These are phyloP conservation scores for Xylaria hypoxylon DNA, from an alignment of 2,329 filamentous ascomycete genomes.

Conservation along the genomic window DNA sequence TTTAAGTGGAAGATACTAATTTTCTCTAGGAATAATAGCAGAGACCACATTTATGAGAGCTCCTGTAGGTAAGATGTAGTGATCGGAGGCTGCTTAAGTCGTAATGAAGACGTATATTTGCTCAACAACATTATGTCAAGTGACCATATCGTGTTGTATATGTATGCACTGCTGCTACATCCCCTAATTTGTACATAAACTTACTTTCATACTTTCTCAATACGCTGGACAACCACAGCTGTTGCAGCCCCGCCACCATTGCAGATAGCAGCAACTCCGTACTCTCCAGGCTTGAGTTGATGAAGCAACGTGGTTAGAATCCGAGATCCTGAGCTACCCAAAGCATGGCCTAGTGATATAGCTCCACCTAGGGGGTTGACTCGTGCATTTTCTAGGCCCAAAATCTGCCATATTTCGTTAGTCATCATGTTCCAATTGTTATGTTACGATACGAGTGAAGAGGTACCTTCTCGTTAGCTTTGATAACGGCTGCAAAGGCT, in stretches of 20 bases:
- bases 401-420: constrained; percentile 65
- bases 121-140: not conserved
- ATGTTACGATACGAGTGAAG: not conserved
- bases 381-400: constrained; percentile 80
- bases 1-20: no score
- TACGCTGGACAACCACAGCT: constrained; percentile 88
- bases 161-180: not conserved
- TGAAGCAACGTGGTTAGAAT: constrained; percentile 92
- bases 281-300: constrained; percentile 91
- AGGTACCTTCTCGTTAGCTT: constrained; percentile 86
- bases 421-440: not conserved
- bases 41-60: not conserved
- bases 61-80: not conserved
- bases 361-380: constrained; percentile 92
- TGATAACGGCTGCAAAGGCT: constrained; percentile 94
- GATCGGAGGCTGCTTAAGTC: not conserved
- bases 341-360: constrained; percentile 89
- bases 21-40: no score
- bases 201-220: constrained; percentile 60
- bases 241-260: constrained; percentile 95
- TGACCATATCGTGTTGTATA: not conserved
- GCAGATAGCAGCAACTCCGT: constrained; percentile 95
- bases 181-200: not conserved
- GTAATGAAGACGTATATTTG: not conserved
- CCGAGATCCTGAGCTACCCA: constrained; percentile 92